phyloP scores from a whole-genome alignment of 2,329 filamentous ascomycete species.

The Claviceps humidiphila region DNA sequence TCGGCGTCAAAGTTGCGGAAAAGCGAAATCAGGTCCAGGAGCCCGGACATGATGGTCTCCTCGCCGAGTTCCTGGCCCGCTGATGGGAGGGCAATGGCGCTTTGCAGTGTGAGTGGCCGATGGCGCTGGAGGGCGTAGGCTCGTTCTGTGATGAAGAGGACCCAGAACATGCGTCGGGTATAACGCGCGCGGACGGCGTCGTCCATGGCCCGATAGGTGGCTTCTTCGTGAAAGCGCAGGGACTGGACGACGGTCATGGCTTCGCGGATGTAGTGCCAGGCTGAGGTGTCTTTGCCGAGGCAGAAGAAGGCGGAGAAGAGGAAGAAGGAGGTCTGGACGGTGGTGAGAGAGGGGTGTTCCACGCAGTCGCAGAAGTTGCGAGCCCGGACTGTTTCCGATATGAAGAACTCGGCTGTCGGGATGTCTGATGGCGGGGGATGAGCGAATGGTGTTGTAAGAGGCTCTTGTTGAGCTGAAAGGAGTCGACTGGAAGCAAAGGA shows the following conservation, averaged over 20 bases:
- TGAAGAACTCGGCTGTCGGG: constrained; percentile 12
- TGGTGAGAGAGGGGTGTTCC: constrained; percentile 14
- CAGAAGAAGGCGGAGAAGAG: constrained; percentile 18
- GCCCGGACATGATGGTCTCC: constrained; percentile 16
- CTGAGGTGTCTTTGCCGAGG: constrained; percentile 18
- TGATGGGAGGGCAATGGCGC: constrained; percentile 11
- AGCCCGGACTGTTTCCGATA: constrained; percentile 16
- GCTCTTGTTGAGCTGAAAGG: background rate
- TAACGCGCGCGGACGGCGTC: constrained; percentile 8
- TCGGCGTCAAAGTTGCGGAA: constrained; percentile 15
- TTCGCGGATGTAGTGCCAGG: constrained; percentile 20
- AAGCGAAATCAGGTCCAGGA: constrained; percentile 17
- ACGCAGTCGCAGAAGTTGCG: constrained; percentile 13
- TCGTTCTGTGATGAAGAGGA: constrained; percentile 20
- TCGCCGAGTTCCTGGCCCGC: constrained; percentile 10
- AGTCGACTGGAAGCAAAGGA: background rate
- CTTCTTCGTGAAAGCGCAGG: constrained; percentile 17
- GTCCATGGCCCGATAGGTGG: constrained; percentile 8
- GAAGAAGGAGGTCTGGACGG: constrained; percentile 20
- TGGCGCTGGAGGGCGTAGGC: constrained; percentile 19
- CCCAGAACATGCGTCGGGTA: constrained; percentile 15
- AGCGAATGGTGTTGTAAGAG: background rate
- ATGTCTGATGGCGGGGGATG: background rate
- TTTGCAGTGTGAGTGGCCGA: constrained; percentile 15
- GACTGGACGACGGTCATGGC: constrained; percentile 17